These are phyloP conservation scores for Cyberlindnera americana DNA, from an alignment of 805 yeast genomes.

Conservation along the genomic window DNA sequence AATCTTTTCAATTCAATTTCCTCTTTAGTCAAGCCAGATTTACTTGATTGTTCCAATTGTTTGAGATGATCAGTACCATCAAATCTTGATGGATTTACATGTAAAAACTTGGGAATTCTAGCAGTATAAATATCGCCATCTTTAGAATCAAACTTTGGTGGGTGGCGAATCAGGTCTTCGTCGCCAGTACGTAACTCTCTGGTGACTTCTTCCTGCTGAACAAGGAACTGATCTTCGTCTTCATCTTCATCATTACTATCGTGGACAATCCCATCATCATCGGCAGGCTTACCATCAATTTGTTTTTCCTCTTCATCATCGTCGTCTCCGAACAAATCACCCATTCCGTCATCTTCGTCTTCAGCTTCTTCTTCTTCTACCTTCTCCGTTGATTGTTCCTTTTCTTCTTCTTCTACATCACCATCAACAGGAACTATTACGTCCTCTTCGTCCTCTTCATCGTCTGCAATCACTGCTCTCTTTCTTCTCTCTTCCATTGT, in stretches of 20 bases:
- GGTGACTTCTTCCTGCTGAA: conserved; percentile 10
- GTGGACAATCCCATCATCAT: conserved; percentile 12
- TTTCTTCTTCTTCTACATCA: conserved; percentile 2
- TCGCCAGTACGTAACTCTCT: conserved; percentile 35
- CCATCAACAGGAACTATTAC: background rate
- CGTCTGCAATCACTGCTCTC: conserved; percentile 21
- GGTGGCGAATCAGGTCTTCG: conserved; percentile 45
- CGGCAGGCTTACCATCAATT: conserved; percentile 7
- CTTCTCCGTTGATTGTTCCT: too few species aligned
- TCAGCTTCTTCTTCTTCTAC: conserved; percentile 11
- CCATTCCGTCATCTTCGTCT: conserved; percentile 38
- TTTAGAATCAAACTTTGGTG: conserved; percentile 29
- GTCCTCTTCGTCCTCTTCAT: conserved; percentile 13
- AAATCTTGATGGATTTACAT: conserved; percentile 82
- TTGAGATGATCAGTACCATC: conserved; percentile 67
- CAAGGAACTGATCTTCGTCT: conserved; percentile 30
- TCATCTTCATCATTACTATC: conserved; percentile 32
- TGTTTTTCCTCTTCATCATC: conserved; percentile 18
- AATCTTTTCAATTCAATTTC: conserved; percentile 60
- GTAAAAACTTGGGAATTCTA: conserved; percentile 78
- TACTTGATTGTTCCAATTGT: conserved; percentile 40
- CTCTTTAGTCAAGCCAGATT: conserved; percentile 39
- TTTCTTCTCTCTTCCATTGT: conserved; percentile 16
- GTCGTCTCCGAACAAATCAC: conserved; percentile 37
- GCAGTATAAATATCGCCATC: conserved; percentile 42